phyloP scores from a whole-genome alignment of 116 monocot genomes.

The Zostera marina region DNA sequence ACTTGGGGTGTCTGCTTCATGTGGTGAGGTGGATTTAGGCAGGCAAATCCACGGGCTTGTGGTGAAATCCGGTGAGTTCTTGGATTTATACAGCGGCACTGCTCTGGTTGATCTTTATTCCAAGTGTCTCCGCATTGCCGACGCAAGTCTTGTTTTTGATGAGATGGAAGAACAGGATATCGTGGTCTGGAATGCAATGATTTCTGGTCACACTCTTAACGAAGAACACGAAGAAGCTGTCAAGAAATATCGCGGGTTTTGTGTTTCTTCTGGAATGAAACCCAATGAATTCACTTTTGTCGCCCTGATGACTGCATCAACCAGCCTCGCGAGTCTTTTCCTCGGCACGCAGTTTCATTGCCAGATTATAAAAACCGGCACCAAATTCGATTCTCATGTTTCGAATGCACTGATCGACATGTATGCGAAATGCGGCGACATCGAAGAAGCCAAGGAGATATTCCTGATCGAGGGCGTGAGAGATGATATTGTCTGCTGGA shows the following conservation, averaged over 20 bases:
- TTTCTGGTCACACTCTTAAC: conserved; percentile 44
- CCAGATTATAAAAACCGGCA: conserved; percentile 51
- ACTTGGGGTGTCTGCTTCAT: conserved; percentile 38
- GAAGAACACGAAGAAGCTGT: conserved; percentile 41
- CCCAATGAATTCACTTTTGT: conserved; percentile 55
- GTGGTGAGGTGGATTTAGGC: conserved; percentile 26
- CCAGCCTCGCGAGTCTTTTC: conserved; percentile 33
- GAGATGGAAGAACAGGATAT: conserved; percentile 50
- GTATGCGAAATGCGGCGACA: conserved; percentile 83
- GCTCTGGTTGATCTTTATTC: conserved; percentile 68
- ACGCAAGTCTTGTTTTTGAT: conserved; percentile 65
- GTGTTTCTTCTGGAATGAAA: conserved; percentile 13
- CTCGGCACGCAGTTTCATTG: conserved; percentile 52
- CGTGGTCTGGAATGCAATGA: conserved; percentile 76
- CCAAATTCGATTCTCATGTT: conserved; percentile 40
- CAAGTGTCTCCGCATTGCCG: conserved; percentile 44
- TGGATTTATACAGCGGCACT: conserved; percentile 45
- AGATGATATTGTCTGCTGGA: conserved; percentile 59
- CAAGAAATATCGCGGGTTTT: conserved; percentile 30
- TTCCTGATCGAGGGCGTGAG: conserved; percentile 19
- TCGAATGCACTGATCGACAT: conserved; percentile 69
- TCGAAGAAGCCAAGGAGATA: conserved; percentile 34
- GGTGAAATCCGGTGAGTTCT: conserved; percentile 27
- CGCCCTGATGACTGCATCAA: conserved; percentile 41
- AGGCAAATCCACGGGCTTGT: conserved; percentile 54